phyloP scores from a whole-genome alignment of 2,329 filamentous ascomycete species.

The Penicillium sumatraense region DNA sequence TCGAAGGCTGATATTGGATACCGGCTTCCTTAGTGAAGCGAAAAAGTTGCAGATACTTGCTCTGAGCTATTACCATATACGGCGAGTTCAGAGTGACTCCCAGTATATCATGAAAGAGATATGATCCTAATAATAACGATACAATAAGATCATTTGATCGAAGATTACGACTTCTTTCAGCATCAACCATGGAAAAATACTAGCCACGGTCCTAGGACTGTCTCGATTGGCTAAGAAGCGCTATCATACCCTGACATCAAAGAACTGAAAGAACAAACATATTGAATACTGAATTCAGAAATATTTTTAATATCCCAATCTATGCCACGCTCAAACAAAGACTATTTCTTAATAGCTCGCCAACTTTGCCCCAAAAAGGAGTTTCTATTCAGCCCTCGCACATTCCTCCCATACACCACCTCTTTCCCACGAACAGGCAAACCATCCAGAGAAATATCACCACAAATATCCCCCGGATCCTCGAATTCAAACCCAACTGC shows the following conservation, averaged over 20 bases:
- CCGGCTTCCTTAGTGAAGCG: too few relatives aligned
- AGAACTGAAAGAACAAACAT: background rate
- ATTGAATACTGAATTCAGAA: too few relatives aligned
- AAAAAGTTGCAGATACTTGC: too few relatives aligned
- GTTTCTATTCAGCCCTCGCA: conserved; percentile 55
- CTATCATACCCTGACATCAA: background rate
- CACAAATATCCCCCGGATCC: conserved; percentile 48
- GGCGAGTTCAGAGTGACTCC: background rate
- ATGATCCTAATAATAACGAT: background rate
- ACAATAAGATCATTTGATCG: background rate
- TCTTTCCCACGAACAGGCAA: conserved; percentile 51
- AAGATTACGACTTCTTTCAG: background rate
- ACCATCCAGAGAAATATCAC: conserved; percentile 48
- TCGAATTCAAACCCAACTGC: conserved; percentile 58
- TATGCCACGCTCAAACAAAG: background rate
- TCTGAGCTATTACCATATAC: too few relatives aligned
- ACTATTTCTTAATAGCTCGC: conserved; percentile 44
- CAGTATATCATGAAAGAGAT: background rate
- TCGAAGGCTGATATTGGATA: too few relatives aligned
- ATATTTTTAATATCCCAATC: background rate
- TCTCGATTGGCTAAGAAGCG: background rate
- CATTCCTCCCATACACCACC: conserved; percentile 59
- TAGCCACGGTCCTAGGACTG: background rate
- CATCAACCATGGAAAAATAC: background rate
- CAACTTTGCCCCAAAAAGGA: conserved; percentile 62